Percentiles rank a stretch among this genome's conserved stretches.
These are phyloP conservation scores for Coemansia sp. DNA, from an alignment of 192 early-diverging fungal species.

Conservation along the genomic window DNA sequence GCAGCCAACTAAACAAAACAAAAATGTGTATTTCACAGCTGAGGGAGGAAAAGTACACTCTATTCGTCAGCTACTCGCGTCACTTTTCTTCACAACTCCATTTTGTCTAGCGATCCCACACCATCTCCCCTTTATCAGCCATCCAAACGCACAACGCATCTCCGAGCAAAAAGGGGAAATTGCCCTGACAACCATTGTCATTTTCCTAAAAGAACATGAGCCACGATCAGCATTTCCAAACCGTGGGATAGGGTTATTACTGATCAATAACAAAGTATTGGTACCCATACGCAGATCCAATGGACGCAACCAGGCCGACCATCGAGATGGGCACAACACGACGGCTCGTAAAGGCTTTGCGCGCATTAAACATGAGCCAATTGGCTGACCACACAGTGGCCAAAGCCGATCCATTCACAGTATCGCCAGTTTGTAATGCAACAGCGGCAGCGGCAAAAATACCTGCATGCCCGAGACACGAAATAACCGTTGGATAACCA, in stretches of 20 bases:
- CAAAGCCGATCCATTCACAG: slow-evolving; percentile 39
- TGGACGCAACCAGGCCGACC: slow-evolving; percentile 11
- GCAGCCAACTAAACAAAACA: neutral
- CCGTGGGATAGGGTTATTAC: neutral
- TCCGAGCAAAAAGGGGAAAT: neutral
- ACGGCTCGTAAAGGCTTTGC: slow-evolving; percentile 27
- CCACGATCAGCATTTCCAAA: neutral
- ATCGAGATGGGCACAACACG: slow-evolving; percentile 21
- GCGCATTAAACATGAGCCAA: slow-evolving; percentile 52
- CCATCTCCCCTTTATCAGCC: no score
- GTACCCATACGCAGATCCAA: slow-evolving; percentile 42
- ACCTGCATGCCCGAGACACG: slow-evolving; percentile 36
- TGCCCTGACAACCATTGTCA: no score
- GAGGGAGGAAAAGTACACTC: no score
- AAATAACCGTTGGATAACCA: slow-evolving; percentile 44
- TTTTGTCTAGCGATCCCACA: no score
- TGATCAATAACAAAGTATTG: slow-evolving; percentile 18
- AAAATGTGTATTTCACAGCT: neutral
- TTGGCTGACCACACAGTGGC: slow-evolving; percentile 37
- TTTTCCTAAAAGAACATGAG: no score
- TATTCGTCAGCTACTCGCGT: no score
- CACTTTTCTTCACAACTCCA: no score
- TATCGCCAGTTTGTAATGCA: slow-evolving; percentile 39
- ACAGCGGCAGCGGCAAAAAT: slow-evolving; percentile 33
- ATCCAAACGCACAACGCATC: neutral